These are phyloP conservation scores for Podila epicladia DNA, from an alignment of 192 early-diverging fungal species.

Conservation along the genomic window DNA sequence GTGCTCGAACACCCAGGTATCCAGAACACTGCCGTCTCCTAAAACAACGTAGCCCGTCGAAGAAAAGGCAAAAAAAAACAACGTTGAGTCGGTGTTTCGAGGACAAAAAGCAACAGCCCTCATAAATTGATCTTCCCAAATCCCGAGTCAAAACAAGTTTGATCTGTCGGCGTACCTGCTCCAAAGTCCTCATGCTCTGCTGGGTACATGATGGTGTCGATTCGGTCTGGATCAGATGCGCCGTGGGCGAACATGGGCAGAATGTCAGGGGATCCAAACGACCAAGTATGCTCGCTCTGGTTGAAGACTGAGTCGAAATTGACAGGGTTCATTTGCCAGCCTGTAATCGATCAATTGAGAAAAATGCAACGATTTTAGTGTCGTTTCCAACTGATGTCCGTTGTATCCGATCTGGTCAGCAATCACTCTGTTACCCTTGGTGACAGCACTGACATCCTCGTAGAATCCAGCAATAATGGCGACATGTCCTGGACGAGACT, in stretches of 20 bases:
- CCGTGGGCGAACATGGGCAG: constrained; percentile 96
- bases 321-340: constrained; percentile 98
- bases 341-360: constrained; percentile 32
- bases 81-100: neutral
- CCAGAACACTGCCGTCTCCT: constrained; percentile 83
- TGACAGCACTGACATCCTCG: constrained; percentile 98
- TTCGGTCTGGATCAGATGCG: constrained; percentile 77
- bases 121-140: neutral
- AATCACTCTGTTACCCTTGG: constrained; percentile 69
- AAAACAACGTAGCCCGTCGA: neutral
- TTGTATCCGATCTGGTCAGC: neutral
- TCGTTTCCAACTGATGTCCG: neutral
- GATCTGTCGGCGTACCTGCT: constrained; percentile 53
- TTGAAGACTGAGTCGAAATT: constrained; percentile 98
- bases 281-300: constrained; percentile 93
- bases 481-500: constrained; percentile 96
- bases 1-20: constrained; percentile 93
- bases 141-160: neutral
- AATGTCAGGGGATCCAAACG: constrained; percentile 97
- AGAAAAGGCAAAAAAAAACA: neutral
- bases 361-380: neutral
- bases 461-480: constrained; percentile 98
- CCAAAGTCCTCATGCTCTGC: constrained; percentile 91
- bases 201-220: constrained; percentile 94
- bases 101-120: neutral